These are phyloP conservation scores for Cynara cardunculus DNA, from an alignment of 129 eudicot species.

Conservation along the genomic window DNA sequence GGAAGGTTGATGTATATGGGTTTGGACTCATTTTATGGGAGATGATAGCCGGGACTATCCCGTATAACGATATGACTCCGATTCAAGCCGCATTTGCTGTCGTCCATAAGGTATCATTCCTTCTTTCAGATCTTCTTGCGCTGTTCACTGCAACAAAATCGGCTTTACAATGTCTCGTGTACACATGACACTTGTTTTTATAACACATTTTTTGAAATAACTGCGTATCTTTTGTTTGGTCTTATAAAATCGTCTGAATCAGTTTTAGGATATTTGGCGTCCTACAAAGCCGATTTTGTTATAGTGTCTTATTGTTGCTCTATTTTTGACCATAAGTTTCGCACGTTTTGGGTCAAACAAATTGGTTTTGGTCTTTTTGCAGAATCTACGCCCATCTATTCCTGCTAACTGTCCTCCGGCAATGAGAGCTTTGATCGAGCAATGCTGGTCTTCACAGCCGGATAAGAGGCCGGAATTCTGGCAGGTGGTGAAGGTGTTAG, in stretches of 20 bases:
- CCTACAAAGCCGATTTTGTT: neutral
- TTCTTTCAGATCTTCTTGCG: neutral
- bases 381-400: constrained; percentile 74
- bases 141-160: neutral
- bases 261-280: neutral
- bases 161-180: neutral
- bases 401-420: constrained; percentile 72
- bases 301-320: neutral
- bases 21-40: constrained; percentile 96
- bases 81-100: constrained; percentile 97
- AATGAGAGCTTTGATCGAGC: constrained; percentile 81
- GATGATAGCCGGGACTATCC: constrained; percentile 90
- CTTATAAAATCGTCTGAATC: no score
- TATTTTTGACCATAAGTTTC: neutral
- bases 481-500: constrained; percentile 82
- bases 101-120: constrained; percentile 63
- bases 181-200: no score
- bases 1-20: constrained; percentile 91
- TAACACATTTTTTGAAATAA: no score
- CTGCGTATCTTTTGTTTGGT: no score
- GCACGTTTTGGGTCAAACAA: neutral
- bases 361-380: constrained; percentile 21
- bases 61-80: constrained; percentile 86
- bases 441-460: constrained; percentile 78
- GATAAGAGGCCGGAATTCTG: constrained; percentile 90